Base-by-base conservation (phyloP, 371 early-diverging fungal genomes). In the Rhizopus arrhizus region DNA sequence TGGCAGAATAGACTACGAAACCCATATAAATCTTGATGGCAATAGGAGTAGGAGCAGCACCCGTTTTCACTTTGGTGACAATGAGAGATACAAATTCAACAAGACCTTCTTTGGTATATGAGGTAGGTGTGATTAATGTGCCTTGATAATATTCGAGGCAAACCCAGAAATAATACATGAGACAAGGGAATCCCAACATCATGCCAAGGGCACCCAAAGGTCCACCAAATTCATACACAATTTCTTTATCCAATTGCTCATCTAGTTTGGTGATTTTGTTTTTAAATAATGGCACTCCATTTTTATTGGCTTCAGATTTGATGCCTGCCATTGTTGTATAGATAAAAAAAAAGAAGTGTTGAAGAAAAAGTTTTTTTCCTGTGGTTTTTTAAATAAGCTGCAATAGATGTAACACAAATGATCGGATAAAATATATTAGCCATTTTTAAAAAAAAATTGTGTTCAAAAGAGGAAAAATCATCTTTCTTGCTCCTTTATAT, bases 81-180 rank as follows among this genome's bases (percentile, higher is more conserved):
- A 85, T 68, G 31, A 68, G 63, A 31, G 59, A 62, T 53, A 84
- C 64, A 61, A 75, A 81, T 34, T 61, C 62, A 15, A 52, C 60
- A 59, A 83, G 66, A 54, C 74, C 77, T 13, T 65, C 67, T 7
- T 70, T 45, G 54, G 82, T 79, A 8, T 38, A 68, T 16, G 68
- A 51, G 15, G 65, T 56, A 7, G 90, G 90, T 22, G 57, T 63
- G 40, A 82, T 73, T 31, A 90, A 56, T 29, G 69, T 68, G 32
- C 90, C 90, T 67, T 81, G 72, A 66, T 88, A 81, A 65, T 77
- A 83, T 65, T 87, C 85, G 45, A 90, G 77, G 57, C 85, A 88
- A 38, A 84, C 78, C 81, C 85, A 88, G 57, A 88, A 83, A 67
- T 90, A 90, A 63, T 82, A 87, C 90, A 90, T 89, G 32, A 89